Evolutionary conservation across 805 yeast species (phyloP).

Genomic region (Candida manassasensis): DNA sequence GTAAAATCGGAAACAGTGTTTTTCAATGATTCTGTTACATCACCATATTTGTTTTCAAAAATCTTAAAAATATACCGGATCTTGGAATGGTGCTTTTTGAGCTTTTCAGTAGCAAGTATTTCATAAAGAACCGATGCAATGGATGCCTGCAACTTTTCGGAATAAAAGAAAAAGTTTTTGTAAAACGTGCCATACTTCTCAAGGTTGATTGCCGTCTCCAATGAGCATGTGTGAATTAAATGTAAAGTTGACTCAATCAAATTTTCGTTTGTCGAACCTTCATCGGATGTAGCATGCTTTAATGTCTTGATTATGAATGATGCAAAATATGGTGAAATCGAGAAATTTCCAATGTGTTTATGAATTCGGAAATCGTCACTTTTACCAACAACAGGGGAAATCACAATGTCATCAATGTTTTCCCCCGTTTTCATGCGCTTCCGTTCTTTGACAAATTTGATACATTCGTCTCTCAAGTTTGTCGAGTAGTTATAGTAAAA

Average conservation of each 20-base stretch:
- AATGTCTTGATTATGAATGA: slow-evolving; percentile 49
- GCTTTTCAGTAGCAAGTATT: slow-evolving; percentile 39
- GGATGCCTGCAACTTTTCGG: slow-evolving; percentile 28
- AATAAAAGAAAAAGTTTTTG: slow-evolving; percentile 25
- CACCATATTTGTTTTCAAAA: slow-evolving; percentile 21
- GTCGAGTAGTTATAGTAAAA: slow-evolving; percentile 74
- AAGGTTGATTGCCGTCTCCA: slow-evolving; percentile 26
- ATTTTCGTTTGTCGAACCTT: slow-evolving; percentile 46
- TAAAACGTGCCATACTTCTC: slow-evolving; percentile 28
- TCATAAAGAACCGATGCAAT: slow-evolving; percentile 34
- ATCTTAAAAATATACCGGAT: slow-evolving; percentile 50
- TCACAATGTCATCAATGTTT: slow-evolving; percentile 44
- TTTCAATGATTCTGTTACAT: slow-evolving; percentile 15
- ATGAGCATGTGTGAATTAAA: slow-evolving; percentile 56
- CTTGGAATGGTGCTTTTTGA: slow-evolving; percentile 45
- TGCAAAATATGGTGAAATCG: slow-evolving; percentile 50
- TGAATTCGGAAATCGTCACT: slow-evolving; percentile 33
- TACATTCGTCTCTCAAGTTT: slow-evolving; percentile 81
- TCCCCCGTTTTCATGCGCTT: slow-evolving; percentile 36
- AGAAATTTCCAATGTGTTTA: slow-evolving; percentile 44
- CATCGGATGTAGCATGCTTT: slow-evolving; percentile 30
- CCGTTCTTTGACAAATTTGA: slow-evolving; percentile 52
- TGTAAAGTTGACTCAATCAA: slow-evolving; percentile 59
- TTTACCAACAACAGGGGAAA: slow-evolving; percentile 48
- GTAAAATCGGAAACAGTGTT: slow-evolving; percentile 22